phyloP scores from a whole-genome alignment of 148 eudicot species.

The Drosera capensis region DNA sequence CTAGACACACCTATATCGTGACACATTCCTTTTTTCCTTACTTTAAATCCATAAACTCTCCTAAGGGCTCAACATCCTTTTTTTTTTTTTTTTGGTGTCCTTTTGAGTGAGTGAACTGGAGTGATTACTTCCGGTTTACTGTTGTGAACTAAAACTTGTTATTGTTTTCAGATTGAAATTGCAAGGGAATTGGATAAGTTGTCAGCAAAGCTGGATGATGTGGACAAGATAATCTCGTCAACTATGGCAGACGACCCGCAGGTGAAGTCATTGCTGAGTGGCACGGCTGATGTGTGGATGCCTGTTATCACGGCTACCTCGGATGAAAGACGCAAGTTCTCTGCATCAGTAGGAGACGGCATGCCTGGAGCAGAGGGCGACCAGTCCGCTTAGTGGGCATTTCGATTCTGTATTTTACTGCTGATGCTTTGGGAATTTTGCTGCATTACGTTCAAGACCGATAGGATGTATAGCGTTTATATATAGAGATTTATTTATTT shows the following conservation, averaged over 20 bases:
- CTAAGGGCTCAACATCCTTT: too few relatives aligned
- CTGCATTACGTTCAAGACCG: too few relatives aligned
- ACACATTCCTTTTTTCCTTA: too few relatives aligned
- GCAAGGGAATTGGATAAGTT: constrained; percentile 69
- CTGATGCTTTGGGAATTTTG: too few relatives aligned
- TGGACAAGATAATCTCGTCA: constrained; percentile 76
- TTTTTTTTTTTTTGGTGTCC: too few relatives aligned
- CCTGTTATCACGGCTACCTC: constrained; percentile 86
- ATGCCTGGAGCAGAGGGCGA: neutral
- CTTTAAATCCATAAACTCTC: too few relatives aligned
- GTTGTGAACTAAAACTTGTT: neutral
- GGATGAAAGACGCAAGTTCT: constrained; percentile 63
- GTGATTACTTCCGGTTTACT: neutral
- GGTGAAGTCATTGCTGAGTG: constrained; percentile 55
- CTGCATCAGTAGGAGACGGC: constrained; percentile 22
- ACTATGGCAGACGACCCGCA: constrained; percentile 66
- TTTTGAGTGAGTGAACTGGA: too few relatives aligned
- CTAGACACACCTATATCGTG: too few relatives aligned
- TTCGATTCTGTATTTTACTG: too few relatives aligned
- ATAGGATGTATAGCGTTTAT: too few relatives aligned
- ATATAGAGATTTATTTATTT: too few relatives aligned
- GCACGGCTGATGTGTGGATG: constrained; percentile 96
- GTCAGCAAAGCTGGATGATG: constrained; percentile 66
- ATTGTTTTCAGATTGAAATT: constrained; percentile 15
- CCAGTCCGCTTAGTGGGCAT: neutral